These are phyloP conservation scores for Ophiobolus disseminans DNA, from an alignment of 2,329 filamentous ascomycete genomes.

Conservation along the genomic window DNA sequence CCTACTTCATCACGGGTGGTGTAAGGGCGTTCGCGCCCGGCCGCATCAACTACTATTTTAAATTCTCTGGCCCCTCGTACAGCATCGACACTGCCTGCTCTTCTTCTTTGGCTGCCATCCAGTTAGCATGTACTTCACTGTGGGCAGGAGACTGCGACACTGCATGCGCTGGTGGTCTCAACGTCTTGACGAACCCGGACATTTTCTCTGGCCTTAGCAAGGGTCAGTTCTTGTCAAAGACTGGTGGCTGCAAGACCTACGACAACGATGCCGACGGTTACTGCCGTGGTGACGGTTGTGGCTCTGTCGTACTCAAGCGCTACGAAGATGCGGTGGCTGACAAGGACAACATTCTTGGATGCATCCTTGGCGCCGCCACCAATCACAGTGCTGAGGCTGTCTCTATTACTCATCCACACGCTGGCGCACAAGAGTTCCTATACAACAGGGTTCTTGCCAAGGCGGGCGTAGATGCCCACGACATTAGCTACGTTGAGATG, in stretches of 20 bases:
- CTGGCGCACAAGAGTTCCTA: constrained; percentile 74
- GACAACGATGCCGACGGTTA: constrained; percentile 83
- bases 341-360: constrained; percentile 74
- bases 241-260: constrained; percentile 79
- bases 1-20: constrained; percentile 71
- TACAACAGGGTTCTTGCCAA: constrained; percentile 74
- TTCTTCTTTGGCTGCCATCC: constrained; percentile 74
- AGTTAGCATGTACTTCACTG: constrained; percentile 74
- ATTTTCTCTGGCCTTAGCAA: constrained; percentile 78
- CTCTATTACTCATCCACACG: constrained; percentile 85
- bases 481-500: constrained; percentile 86
- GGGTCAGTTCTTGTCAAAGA: constrained; percentile 79
- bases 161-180: constrained; percentile 78
- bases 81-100: constrained; percentile 82
- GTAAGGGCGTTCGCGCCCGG: constrained; percentile 68
- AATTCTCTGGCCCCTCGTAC: constrained; percentile 75
- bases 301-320: constrained; percentile 77
- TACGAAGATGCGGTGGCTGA: constrained; percentile 79
- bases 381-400: constrained; percentile 84
- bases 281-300: constrained; percentile 79
- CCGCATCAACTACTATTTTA: constrained; percentile 78
- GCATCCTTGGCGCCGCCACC: constrained; percentile 76
- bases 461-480: constrained; percentile 75
- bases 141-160: constrained; percentile 81
- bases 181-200: constrained; percentile 80